Base-by-base conservation (phyloP, 164 flowering plant genomes). In the Dillenia turbinata region DNA sequence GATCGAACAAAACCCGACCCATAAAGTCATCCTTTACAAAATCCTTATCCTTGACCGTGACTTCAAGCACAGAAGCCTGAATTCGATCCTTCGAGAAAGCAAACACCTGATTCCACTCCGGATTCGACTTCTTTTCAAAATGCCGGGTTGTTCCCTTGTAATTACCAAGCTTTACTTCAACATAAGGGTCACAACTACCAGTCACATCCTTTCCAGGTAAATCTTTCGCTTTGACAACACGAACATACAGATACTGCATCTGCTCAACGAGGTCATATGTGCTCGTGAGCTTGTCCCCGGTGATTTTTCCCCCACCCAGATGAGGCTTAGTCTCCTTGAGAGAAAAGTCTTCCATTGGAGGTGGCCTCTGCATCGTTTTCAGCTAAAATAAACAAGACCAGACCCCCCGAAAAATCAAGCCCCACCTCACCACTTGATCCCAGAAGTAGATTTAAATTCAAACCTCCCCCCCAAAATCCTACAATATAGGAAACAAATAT, bases 201-300 rank as follows among this genome's bases (percentile, higher is more conserved):
- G 96, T 72, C 0, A 83, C 78, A 66, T 86, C 90, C 50, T 81
- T 86, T 12, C 64, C 73, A 0, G 92, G 89, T 44, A 89, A 70
- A 15, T 87, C 90, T 63, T 76, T 86, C 5, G 92, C 96, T 66
- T 89, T 89, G 19, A 83, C 90, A 11, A 86, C 88, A 11, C 86
- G 83, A n/a, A 89, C 92, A 59, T 83, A 89, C 1, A 89, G 80
- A 66, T 86, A 89, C 16, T 85, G 88, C 92, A 86, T 89, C 59
- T 88, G 94, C 77, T 92, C 96, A 12, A 92, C 97, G 5, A 92
- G 90, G 70, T 92, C 97, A 80, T 89, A 82, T 54, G 98, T 84
- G 79, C 83, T 82, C 9, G 95, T 73, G 26, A 89, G 88, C 79
- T 88, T 89, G 54, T 89, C 96, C 1, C 83, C 84, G 0, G 81